Base-by-base conservation (phyloP, 768 basidiomycete genomes). In the Tephrocybe rancida region DNA sequence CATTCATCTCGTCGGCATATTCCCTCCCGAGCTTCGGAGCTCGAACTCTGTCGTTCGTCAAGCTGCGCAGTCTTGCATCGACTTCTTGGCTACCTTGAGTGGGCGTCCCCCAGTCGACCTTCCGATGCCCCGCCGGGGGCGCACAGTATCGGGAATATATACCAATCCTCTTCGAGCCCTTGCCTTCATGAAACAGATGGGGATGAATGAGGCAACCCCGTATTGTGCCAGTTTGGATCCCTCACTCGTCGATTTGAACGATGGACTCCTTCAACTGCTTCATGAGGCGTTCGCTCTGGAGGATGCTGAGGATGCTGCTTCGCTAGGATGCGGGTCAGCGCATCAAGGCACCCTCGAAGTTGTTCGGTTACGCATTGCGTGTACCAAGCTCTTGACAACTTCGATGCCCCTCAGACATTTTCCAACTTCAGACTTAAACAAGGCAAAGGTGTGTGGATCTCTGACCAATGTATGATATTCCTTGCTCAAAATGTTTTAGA, bases 101-200 rank as follows among this genome's bases (percentile, higher is more conserved):
- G 82, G 83, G 11, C 83, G 83, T 58, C 79, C 90, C 1, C 79
- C 90, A 22, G 77, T 84, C 38, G 92, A 95, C 39, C 76, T 98
- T n/a, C 76, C 98, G 44, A 73, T 82, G 67, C 90, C 84, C 14
- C 88, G 94, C 62, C 87, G 93, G 42, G 92, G 95, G 57, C 86
- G 93, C 26, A 87, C 98, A 73, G 78, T 98, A 32, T 82, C 84
- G 16, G 84, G 88, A 2, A 95, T 99, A 59, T 98, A 90, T 73
- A 92, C 90, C n/a, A 98, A 98, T 65, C 97, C 97, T 11, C 80
- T 99, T 18, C 81, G 97, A 48, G 97, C 97, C 0, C 80, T 99
- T 22, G 94, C 95, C 1, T 95, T 98, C 67, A 80, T 88, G 14
- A 92, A 93, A 63, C 97, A 98, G 68, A 97, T 98, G 52, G 97